These are phyloP conservation scores for Vitis cinerea DNA, from an alignment of 164 flowering plant species.

Conservation along the genomic window DNA sequence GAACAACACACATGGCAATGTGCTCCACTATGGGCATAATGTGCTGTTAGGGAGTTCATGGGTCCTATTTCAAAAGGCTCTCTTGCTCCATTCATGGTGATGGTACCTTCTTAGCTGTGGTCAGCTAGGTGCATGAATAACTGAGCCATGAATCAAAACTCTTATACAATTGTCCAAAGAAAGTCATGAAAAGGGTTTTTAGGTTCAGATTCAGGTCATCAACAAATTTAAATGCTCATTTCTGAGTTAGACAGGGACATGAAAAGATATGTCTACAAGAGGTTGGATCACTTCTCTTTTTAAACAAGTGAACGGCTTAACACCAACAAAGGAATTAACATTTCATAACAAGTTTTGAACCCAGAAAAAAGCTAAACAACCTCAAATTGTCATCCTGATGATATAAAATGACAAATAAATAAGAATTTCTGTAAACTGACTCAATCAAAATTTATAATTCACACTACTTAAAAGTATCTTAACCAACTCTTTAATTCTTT, in stretches of 20 bases:
- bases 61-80: neutral
- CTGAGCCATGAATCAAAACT: neutral
- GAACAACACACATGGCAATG: too few species aligned
- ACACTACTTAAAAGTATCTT: too few species aligned
- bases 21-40: neutral
- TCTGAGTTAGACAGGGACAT: neutral
- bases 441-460: too few species aligned
- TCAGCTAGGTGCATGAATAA: too few species aligned
- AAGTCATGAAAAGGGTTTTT: neutral
- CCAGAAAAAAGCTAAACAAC: too few species aligned
- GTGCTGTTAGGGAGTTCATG: neutral
- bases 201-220: neutral
- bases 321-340: too few species aligned
- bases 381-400: too few species aligned
- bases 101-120: neutral
- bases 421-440: too few species aligned
- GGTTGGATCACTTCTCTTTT: neutral
- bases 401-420: too few species aligned
- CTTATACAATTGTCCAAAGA: neutral
- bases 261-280: neutral
- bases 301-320: too few species aligned
- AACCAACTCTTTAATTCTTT: too few species aligned
- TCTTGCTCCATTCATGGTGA: neutral
- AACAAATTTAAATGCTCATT: neutral
- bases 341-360: too few species aligned